Evolutionary conservation across 352 stramenopile species (phyloP).

Genomic region (Thalassiosira livingstoniorum): DNA sequence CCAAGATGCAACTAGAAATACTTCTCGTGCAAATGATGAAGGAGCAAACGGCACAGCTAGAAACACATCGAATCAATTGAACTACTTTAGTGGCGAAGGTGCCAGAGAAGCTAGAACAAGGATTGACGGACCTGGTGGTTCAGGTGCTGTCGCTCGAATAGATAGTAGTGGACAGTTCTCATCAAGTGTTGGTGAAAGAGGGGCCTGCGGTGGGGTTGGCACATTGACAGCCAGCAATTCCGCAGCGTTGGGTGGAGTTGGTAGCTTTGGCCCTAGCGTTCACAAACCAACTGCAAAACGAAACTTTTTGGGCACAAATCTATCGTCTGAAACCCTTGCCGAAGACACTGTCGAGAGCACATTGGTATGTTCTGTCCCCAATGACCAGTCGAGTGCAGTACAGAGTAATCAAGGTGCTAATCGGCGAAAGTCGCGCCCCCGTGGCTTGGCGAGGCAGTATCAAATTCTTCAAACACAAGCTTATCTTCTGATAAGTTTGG

Average conservation of each 20-base stretch:
- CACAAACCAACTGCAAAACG: slow-evolving; percentile 38
- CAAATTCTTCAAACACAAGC: slow-evolving; percentile 48
- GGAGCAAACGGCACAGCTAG: too few relatives aligned
- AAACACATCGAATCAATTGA: not conserved
- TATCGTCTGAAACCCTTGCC: slow-evolving; percentile 43
- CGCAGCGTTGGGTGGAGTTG: not conserved
- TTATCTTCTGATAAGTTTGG: slow-evolving; percentile 42
- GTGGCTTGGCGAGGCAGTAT: slow-evolving; percentile 46
- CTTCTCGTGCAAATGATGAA: too few relatives aligned
- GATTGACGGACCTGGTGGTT: not conserved
- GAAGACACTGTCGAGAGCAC: slow-evolving; percentile 55
- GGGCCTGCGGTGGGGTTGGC: not conserved
- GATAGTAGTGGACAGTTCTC: not conserved
- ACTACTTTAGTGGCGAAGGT: not conserved
- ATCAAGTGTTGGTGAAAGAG: not conserved
- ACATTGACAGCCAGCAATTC: not conserved
- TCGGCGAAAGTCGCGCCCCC: not conserved
- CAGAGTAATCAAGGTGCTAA: slow-evolving; percentile 7
- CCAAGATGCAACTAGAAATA: too few relatives aligned
- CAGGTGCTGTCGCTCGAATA: not conserved
- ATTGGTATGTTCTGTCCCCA: slow-evolving; percentile 17
- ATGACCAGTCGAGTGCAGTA: not conserved
- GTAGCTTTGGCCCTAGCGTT: slow-evolving; percentile 13
- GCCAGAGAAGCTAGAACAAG: not conserved
- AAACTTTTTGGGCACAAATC: slow-evolving; percentile 13